Conservation (phyloP, 2,329 filamentous ascomycete genomes). For the Botryosphaeria agaves region DNA sequence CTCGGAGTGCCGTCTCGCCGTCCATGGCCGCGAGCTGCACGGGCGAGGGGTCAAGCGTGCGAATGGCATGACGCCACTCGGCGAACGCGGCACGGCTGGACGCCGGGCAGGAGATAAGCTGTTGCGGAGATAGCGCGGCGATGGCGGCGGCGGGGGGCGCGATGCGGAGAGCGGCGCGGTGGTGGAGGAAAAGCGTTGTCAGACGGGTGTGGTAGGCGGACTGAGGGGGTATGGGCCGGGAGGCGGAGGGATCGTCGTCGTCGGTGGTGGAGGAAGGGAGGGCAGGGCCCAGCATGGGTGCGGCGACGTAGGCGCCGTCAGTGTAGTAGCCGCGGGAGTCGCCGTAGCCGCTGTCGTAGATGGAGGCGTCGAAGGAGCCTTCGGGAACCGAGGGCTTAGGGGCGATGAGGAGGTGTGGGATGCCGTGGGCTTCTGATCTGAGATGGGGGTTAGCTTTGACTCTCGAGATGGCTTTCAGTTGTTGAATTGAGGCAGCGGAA, state of each 20-base stretch:
- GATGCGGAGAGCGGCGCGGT: conserved; percentile 44
- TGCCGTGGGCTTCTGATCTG: conserved; percentile 58
- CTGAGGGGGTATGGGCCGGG: conserved; percentile 25
- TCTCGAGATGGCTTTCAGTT: conserved; percentile 4
- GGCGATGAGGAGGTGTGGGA: conserved; percentile 56
- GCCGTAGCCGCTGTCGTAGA: conserved; percentile 32
- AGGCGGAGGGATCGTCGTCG: conserved; percentile 10
- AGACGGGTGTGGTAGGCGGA: conserved; percentile 52
- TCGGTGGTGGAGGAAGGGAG: not conserved
- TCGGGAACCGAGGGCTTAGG: conserved; percentile 26
- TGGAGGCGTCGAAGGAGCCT: conserved; percentile 17
- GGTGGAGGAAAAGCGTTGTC: conserved; percentile 42
- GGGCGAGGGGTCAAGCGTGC: conserved; percentile 26
- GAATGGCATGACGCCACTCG: conserved; percentile 33
- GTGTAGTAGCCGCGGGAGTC: conserved; percentile 50
- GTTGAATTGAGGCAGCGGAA: no score
- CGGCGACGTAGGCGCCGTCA: conserved; percentile 63
- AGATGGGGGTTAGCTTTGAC: no score
- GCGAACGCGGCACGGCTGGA: conserved; percentile 34
- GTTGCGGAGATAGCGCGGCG: conserved; percentile 33
- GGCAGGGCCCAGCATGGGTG: conserved; percentile 23
- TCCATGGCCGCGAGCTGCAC: conserved; percentile 36
- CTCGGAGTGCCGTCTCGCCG: conserved; percentile 45
- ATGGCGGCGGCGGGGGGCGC: conserved; percentile 36
- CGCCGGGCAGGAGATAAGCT: conserved; percentile 34